phyloP scores from a whole-genome alignment of 2,329 filamentous ascomycete genomes.

The Fusarium hainanense region DNA sequence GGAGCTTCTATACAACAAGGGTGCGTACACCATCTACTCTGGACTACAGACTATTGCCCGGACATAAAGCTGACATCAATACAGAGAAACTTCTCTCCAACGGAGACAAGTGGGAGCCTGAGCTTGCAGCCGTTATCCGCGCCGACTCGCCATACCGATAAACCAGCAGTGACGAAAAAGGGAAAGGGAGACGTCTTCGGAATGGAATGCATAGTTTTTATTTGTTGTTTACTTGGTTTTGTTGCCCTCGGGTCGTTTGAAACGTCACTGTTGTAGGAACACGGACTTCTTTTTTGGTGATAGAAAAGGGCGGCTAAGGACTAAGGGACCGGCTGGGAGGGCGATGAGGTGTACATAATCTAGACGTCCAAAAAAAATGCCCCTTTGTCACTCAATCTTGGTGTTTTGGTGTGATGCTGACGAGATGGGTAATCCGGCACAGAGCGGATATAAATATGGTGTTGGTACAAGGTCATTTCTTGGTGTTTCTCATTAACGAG shows the following conservation, averaged over 20 bases:
- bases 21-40: slow-evolving; percentile 48
- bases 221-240: slow-evolving; percentile 19
- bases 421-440: neutral
- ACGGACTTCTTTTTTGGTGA: slow-evolving; percentile 23
- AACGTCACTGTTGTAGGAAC: slow-evolving; percentile 37
- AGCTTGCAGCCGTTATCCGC: slow-evolving; percentile 89
- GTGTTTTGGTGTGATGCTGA: slow-evolving; percentile 3
- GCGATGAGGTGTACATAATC: slow-evolving; percentile 47
- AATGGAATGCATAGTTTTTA: slow-evolving; percentile 24
- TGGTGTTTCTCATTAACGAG: neutral
- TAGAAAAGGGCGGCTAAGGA: slow-evolving; percentile 9
- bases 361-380: slow-evolving; percentile 44
- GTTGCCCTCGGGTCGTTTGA: slow-evolving; percentile 26
- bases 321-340: slow-evolving; percentile 9
- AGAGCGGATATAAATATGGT: neutral
- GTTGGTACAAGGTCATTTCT: neutral
- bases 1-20: slow-evolving; percentile 97
- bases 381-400: slow-evolving; percentile 40
- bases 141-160: slow-evolving; percentile 94
- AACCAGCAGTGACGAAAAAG: slow-evolving; percentile 39
- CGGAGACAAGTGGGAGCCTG: slow-evolving; percentile 97
- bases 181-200: slow-evolving; percentile 20
- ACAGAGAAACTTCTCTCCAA: slow-evolving; percentile 86
- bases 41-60: neutral
- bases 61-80: slow-evolving; percentile 30